These are phyloP conservation scores for Penicillium oxalicum DNA, from an alignment of 2,329 filamentous ascomycete species.

Conservation along the genomic window DNA sequence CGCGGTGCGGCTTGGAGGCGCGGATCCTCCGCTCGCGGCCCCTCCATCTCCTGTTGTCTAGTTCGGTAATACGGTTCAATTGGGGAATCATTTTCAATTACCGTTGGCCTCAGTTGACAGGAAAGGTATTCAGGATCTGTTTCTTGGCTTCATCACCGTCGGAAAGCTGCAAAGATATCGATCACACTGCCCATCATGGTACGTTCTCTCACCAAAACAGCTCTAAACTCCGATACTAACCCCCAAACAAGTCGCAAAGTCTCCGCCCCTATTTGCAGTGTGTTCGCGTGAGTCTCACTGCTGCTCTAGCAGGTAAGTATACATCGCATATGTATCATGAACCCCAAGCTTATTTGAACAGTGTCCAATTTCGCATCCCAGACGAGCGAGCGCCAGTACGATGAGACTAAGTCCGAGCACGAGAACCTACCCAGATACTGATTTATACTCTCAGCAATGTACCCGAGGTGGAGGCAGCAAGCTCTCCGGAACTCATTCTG, in stretches of 20 bases:
- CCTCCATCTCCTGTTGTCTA: slow-evolving; percentile 1
- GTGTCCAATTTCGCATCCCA: slow-evolving; percentile 97
- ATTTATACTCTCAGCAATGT: slow-evolving; percentile 57
- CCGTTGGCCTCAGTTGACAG: too few species aligned
- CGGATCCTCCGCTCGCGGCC: slow-evolving; percentile 1
- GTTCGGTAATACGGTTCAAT: not conserved
- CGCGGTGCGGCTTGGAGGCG: not conserved
- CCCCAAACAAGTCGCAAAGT: slow-evolving; percentile 16
- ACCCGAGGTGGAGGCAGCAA: slow-evolving; percentile 89
- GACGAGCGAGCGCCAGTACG: slow-evolving; percentile 69
- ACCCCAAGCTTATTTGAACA: not conserved
- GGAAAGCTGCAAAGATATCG: not conserved
- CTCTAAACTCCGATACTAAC: slow-evolving; percentile 9
- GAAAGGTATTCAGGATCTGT: too few species aligned
- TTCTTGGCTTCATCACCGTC: too few species aligned
- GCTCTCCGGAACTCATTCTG: slow-evolving; percentile 87
- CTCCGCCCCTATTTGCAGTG: slow-evolving; percentile 50
- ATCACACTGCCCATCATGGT: slow-evolving; percentile 23
- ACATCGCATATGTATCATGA: not conserved
- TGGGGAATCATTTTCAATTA: not conserved
- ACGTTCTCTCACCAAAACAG: slow-evolving; percentile 9
- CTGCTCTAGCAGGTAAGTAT: slow-evolving; percentile 63
- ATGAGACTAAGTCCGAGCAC: not conserved
- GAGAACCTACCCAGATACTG: not conserved
- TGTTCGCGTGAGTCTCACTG: slow-evolving; percentile 88